Evolutionary conservation across 257 asterid species (phyloP).

Genomic region (Gynochthodes officinalis): DNA sequence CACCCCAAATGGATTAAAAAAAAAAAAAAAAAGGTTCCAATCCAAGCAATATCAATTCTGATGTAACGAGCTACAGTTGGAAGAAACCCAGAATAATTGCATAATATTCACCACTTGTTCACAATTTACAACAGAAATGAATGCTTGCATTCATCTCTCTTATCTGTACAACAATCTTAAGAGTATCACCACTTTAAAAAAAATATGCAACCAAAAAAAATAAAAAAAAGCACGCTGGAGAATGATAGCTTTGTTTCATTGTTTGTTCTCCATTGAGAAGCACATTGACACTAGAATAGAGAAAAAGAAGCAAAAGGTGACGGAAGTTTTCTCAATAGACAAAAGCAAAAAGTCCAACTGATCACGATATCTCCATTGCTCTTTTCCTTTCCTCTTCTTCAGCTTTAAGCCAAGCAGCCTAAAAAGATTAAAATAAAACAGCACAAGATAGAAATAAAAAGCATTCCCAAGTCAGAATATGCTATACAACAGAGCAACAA

Average conservation of each 20-base stretch:
- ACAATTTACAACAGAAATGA: slow-evolving; percentile 7
- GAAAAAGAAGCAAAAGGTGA: neutral
- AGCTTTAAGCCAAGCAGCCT: slow-evolving; percentile 95
- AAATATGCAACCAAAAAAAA: neutral
- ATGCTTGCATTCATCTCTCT: neutral
- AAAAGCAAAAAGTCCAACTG: neutral
- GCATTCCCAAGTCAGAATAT: neutral
- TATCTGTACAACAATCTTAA: neutral
- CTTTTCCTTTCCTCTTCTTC: slow-evolving; percentile 76
- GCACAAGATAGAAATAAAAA: neutral
- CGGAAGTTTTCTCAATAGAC: neutral
- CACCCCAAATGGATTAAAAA: too few species aligned
- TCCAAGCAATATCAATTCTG: too few species aligned
- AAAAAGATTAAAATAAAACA: neutral
- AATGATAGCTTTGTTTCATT: too few species aligned
- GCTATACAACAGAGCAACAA: neutral
- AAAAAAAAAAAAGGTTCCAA: too few species aligned
- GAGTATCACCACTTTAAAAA: too few species aligned
- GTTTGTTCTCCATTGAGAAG: neutral
- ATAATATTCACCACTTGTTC: neutral
- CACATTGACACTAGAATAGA: neutral
- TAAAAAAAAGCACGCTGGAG: neutral
- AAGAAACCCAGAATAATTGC: too few species aligned
- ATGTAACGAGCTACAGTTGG: too few species aligned
- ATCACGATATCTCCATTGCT: slow-evolving; percentile 17